A percentile compares a stretch with the other conserved stretches of the same genome.
phyloP scores from a whole-genome alignment of 805 yeast species.

The Candida corydali region DNA sequence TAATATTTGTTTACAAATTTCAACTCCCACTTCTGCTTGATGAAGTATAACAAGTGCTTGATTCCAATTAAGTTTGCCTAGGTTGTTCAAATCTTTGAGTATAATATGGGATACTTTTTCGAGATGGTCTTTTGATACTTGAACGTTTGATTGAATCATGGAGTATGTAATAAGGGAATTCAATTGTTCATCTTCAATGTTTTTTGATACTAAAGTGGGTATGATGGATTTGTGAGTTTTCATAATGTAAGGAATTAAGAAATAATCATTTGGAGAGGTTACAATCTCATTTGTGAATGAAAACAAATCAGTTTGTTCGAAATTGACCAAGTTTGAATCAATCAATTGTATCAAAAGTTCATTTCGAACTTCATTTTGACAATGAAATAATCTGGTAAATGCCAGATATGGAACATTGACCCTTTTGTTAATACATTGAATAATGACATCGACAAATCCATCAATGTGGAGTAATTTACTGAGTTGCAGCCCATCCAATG shows the following conservation, averaged over 20 bases:
- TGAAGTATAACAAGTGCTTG: constrained; percentile 10
- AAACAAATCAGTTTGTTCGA: constrained; percentile 3
- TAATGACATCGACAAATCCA: constrained; percentile 8
- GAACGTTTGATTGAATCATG: constrained; percentile 8
- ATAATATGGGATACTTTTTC: constrained; percentile 7
- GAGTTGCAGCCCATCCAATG: constrained; percentile 14
- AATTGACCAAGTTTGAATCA: constrained; percentile 7
- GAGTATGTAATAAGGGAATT: constrained; percentile 17
- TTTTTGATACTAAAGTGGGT: constrained; percentile 3
- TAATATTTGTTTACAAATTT: constrained; percentile 18
- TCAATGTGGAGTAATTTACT: background rate
- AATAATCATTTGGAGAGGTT: constrained; percentile 2
- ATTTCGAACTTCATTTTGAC: no score
- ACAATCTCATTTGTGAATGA: constrained; percentile 2
- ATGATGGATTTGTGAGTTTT: constrained; percentile 1
- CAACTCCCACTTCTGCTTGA: background rate
- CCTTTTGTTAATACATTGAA: constrained; percentile 2
- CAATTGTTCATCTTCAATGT: constrained; percentile 14
- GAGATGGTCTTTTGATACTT: constrained; percentile 6
- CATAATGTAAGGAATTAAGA: constrained; percentile 11
- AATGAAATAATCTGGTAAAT: no score
- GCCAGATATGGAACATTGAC: no score
- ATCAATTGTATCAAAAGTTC: constrained; percentile 6
- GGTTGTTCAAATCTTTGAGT: constrained; percentile 6
- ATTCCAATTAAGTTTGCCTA: constrained; percentile 10